Conservation (phyloP, 2,329 filamentous ascomycete species). For the Xylaria sp. region DNA sequence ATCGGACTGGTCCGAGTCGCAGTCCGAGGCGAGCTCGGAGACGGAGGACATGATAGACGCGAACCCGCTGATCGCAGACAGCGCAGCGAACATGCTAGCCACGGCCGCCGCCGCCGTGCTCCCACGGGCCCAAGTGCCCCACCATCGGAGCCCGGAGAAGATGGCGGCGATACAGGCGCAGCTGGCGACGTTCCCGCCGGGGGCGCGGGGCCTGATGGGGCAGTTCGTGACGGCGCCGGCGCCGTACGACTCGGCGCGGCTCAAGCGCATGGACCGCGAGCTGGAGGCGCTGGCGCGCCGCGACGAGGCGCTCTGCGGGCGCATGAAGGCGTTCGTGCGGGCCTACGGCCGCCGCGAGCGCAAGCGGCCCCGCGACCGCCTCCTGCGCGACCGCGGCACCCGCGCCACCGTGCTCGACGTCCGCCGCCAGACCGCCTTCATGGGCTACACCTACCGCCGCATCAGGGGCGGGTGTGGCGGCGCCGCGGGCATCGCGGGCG, state of each 20-base stretch:
- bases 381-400: slow-evolving; percentile 73
- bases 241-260: slow-evolving; percentile 52
- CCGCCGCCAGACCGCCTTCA: slow-evolving; percentile 80
- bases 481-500: background rate
- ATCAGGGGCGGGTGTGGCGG: slow-evolving; percentile 34
- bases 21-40: slow-evolving; percentile 33
- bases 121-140: slow-evolving; percentile 16
- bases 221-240: slow-evolving; percentile 48
- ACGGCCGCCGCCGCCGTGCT: background rate
- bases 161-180: slow-evolving; percentile 35
- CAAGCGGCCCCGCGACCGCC: slow-evolving; percentile 80
- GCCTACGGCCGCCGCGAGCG: slow-evolving; percentile 65
- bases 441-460: slow-evolving; percentile 84
- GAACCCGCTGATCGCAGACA: slow-evolving; percentile 13
- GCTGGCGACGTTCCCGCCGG: slow-evolving; percentile 44
- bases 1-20: slow-evolving; percentile 60
- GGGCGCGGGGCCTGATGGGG: slow-evolving; percentile 48
- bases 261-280: slow-evolving; percentile 53
- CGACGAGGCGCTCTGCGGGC: slow-evolving; percentile 39
- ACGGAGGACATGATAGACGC: slow-evolving; percentile 30
- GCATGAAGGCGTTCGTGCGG: slow-evolving; percentile 54
- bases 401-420: slow-evolving; percentile 73
- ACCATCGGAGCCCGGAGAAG: slow-evolving; percentile 30
- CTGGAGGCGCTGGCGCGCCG: slow-evolving; percentile 46
- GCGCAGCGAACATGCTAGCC: slow-evolving; percentile 2